Conservation (phyloP, 1,139 yeast species). For the Suhomyces maxii region DNA sequence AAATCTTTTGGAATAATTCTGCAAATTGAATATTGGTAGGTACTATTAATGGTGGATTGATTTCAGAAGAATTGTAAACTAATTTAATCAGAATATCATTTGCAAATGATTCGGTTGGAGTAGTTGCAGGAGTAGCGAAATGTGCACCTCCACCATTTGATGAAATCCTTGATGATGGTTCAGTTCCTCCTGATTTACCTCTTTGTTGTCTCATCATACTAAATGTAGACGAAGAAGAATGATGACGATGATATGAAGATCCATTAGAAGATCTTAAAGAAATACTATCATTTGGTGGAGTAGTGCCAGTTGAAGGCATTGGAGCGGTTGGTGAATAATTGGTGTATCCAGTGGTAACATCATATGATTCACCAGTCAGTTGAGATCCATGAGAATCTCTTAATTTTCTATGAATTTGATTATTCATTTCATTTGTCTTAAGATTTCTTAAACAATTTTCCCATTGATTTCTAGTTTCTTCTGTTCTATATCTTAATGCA, state of each 20-base stretch:
- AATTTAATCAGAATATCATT: slow-evolving; percentile 44
- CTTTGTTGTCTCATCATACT: slow-evolving; percentile 46
- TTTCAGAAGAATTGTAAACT: slow-evolving; percentile 46
- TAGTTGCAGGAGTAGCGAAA: slow-evolving; percentile 5
- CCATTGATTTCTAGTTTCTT: slow-evolving; percentile 74
- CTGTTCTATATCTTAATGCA: slow-evolving; percentile 65
- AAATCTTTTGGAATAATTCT: slow-evolving; percentile 46
- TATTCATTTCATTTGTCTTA: slow-evolving; percentile 45
- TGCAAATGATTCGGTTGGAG: slow-evolving; percentile 11
- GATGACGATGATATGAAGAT: slow-evolving; percentile 38
- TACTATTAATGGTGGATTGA: slow-evolving; percentile 38
- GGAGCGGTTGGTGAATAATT: slow-evolving; percentile 15
- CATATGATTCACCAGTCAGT: slow-evolving; percentile 30
- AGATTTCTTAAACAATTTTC: slow-evolving; percentile 53
- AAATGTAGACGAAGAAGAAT: slow-evolving; percentile 46
- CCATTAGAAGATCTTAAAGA: slow-evolving; percentile 34
- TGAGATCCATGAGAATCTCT: slow-evolving; percentile 41
- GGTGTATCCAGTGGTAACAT: slow-evolving; percentile 19
- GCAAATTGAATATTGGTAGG: slow-evolving; percentile 45
- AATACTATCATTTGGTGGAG: slow-evolving; percentile 13
- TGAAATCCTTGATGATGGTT: slow-evolving; percentile 13
- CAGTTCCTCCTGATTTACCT: slow-evolving; percentile 22
- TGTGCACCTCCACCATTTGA: slow-evolving; percentile 10
- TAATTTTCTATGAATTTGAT: slow-evolving; percentile 38
- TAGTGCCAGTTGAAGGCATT: slow-evolving; percentile 8